Conservation (phyloP, 148 eudicot genomes). For the Tetragonia tetragonoides region DNA sequence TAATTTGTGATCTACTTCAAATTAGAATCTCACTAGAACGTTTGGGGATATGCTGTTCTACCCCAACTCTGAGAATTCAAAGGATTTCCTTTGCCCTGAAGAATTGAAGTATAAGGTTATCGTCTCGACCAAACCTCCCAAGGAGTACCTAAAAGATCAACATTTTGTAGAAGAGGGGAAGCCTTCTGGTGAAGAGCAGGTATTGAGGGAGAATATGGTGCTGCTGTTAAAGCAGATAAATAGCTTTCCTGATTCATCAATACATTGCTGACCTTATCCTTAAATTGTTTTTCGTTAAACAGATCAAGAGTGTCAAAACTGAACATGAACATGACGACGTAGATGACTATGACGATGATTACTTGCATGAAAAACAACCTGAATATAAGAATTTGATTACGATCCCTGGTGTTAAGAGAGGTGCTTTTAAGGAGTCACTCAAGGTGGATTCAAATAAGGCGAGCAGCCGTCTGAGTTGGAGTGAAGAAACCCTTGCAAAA, state of each 20-base stretch:
- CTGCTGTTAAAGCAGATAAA: neutral
- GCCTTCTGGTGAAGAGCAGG: constrained; percentile 10
- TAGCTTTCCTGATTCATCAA: neutral
- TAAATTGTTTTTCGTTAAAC: neutral
- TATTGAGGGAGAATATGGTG: constrained; percentile 8
- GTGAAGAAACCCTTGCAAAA: constrained; percentile 81
- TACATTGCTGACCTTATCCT: neutral
- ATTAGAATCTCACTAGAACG: constrained; percentile 48
- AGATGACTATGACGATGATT: constrained; percentile 22
- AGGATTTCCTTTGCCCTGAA: constrained; percentile 63
- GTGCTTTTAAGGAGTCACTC: constrained; percentile 62
- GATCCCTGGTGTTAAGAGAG: constrained; percentile 70
- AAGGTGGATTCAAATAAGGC: constrained; percentile 63
- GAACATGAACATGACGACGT: constrained; percentile 33
- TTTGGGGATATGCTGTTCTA: constrained; percentile 47
- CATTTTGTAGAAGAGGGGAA: constrained; percentile 20
- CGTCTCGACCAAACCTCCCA: constrained; percentile 73
- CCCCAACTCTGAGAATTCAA: constrained; percentile 38
- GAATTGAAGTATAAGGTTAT: constrained; percentile 48
- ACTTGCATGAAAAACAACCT: constrained; percentile 31
- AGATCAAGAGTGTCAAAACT: constrained; percentile 36
- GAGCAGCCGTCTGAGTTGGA: constrained; percentile 77
- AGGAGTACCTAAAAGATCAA: constrained; percentile 45
- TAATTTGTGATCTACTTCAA: neutral
- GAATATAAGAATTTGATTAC: constrained; percentile 65